phyloP scores from a whole-genome alignment of 805 yeast genomes.

The Cyberlindnera maclurae region DNA sequence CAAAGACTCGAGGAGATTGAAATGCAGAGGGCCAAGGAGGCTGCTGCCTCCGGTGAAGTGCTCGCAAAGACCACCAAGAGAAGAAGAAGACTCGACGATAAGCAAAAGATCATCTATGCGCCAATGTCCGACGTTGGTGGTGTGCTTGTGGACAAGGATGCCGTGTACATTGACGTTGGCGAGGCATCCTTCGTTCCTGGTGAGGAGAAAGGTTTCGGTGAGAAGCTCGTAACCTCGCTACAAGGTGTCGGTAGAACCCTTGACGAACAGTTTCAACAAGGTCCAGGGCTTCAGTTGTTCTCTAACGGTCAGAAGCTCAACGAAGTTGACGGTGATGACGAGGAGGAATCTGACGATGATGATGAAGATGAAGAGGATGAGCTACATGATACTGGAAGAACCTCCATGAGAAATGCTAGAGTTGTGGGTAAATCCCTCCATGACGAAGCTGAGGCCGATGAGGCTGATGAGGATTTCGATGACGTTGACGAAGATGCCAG shows the following conservation, averaged over 20 bases:
- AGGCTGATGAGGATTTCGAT: conserved; percentile 32
- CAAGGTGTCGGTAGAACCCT: conserved; percentile 62
- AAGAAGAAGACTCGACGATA: conserved; percentile 88
- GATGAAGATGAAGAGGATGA: conserved; percentile 28
- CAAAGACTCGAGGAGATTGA: conserved; percentile 78
- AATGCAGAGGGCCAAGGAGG: conserved; percentile 61
- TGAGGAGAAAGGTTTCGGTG: conserved; percentile 76
- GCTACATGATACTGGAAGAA: conserved; percentile 50
- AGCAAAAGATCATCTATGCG: conserved; percentile 89
- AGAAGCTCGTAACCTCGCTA: conserved; percentile 71
- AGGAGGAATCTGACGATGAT: conserved; percentile 30
- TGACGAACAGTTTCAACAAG: conserved; percentile 48
- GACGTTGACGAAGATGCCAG: conserved; percentile 33
- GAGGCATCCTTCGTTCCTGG: conserved; percentile 52
- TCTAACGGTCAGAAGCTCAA: conserved; percentile 49
- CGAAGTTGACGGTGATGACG: conserved; percentile 34
- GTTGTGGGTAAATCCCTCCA: conserved; percentile 44
- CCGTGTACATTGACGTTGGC: conserved; percentile 76
- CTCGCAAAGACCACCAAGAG: conserved; percentile 63
- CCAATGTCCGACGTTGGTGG: conserved; percentile 99
- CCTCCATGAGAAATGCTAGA: conserved; percentile 52
- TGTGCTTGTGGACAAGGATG: conserved; percentile 92
- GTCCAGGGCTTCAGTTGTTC: conserved; percentile 72
- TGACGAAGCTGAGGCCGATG: conserved; percentile 37
- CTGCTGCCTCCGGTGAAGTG: conserved; percentile 53